Base-by-base conservation (phyloP, 495 filamentous ascomycete species). In the Neurospora tetrasperma region DNA sequence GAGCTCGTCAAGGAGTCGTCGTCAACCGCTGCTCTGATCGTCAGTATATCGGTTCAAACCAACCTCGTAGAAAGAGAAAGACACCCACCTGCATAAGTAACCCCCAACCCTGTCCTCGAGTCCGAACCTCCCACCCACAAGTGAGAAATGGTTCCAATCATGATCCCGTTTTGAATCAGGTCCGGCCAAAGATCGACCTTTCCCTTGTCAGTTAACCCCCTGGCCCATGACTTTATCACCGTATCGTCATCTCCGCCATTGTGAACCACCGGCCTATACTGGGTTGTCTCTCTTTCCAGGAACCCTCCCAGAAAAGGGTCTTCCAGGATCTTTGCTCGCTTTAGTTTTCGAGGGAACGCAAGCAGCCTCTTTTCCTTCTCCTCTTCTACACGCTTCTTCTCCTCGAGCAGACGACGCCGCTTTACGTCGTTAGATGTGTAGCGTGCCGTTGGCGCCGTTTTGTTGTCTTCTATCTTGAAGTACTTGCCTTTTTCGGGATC, bases 401-500 rank as follows among this genome's bases (percentile, higher is more conserved):
- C 75, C 35, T 80, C 75, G 6, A 75, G 14, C 62, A 78, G 77
- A 39, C 83, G 78, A 39, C 83, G 78, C 48, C 78, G 78, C 80
- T 83, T 84, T 18, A 84, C 82, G 42, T 74, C 54, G 54, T 62
- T 82, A n/a, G 66, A 40, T 0, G 77, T 74, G 38, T 82, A 78
- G 80, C 83, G 84, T 6, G 78, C 74, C 2, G 82, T 82, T 0
- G 84, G 81, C 8, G 83, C 80, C 0, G 80, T 82, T n/a, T 59
- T 71, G 71, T 31, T 42, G 42, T 40, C 72, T 75, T 85, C 81
- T 54, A 87, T 79, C 71, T 82, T 84, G 78, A 87, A 88, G 76
- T 87, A 88, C 20, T 83, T 84, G 31, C 76, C 72, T 74, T 82
- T 86, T 18, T 75, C 78, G 5, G 74, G 20, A 70, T 88, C 86